Percentiles rank a stretch among this genome's conserved stretches.
phyloP scores from a whole-genome alignment of 2,329 filamentous ascomycete species.

The Didymosphaeria variabile region DNA sequence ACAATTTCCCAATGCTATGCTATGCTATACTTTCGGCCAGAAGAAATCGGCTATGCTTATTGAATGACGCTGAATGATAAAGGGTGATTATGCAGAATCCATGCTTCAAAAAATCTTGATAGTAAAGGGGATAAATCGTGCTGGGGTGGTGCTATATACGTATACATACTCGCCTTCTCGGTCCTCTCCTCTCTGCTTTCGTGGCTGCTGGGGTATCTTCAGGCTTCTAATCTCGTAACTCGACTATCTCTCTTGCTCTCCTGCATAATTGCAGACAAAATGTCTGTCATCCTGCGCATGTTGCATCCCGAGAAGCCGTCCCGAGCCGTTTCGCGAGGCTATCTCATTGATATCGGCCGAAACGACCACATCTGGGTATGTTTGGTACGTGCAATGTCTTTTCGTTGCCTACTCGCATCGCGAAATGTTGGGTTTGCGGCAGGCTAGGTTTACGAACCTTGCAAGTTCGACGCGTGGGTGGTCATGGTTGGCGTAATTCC shows the following conservation, averaged over 20 bases:
- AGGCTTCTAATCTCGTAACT: not conserved
- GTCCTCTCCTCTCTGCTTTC: not conserved
- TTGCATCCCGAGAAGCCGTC: not conserved
- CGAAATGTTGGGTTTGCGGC: not conserved
- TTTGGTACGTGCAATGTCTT: not conserved
- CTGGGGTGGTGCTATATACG: not conserved
- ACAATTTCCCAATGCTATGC: slow-evolving; percentile 7
- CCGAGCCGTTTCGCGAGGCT: not conserved
- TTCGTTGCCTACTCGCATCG: not conserved
- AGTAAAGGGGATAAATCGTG: not conserved
- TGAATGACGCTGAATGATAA: not conserved
- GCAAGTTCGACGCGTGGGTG: slow-evolving; percentile 10
- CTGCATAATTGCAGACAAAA: not conserved
- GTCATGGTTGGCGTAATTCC: slow-evolving; percentile 32
- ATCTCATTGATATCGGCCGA: not conserved
- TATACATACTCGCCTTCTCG: not conserved
- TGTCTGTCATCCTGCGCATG: not conserved
- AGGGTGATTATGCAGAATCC: not conserved
- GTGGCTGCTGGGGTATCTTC: slow-evolving; percentile 9
- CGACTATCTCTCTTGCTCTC: not conserved
- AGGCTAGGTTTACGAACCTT: not conserved
- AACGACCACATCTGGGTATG: too few species aligned
- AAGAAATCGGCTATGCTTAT: not conserved
- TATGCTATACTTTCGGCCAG: not conserved
- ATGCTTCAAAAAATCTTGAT: not conserved